Conservation (phyloP, 768 basidiomycete genomes). For the Mycena metata region DNA sequence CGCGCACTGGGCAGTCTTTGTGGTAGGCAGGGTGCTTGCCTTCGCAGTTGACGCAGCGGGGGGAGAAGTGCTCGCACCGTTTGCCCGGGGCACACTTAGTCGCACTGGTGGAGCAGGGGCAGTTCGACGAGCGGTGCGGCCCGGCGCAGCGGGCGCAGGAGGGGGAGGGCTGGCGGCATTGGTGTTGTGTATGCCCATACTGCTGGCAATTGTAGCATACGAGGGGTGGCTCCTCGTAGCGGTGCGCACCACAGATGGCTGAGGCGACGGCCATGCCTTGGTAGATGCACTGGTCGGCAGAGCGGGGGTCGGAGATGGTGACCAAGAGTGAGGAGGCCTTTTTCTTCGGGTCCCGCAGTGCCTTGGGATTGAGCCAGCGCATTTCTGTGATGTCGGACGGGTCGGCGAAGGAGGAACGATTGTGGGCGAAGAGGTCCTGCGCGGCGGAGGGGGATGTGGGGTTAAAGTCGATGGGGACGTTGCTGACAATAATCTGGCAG, state of each 20-base stretch:
- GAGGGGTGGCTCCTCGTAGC: not conserved
- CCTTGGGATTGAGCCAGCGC: slow-evolving; percentile 26
- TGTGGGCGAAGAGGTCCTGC: not conserved
- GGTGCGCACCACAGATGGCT: not conserved
- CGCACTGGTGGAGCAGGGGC: slow-evolving; percentile 2
- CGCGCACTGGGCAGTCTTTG: not conserved
- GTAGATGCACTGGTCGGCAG: slow-evolving; percentile 14
- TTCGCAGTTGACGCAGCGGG: not conserved
- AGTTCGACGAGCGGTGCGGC: not conserved
- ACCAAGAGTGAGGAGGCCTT: slow-evolving; percentile 19
- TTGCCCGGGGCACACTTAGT: not conserved
- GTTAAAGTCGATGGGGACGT: not conserved
- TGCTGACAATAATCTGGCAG: slow-evolving; percentile 4
- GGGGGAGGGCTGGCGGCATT: not conserved
- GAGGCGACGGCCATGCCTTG: slow-evolving; percentile 6
- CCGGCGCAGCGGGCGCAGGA: slow-evolving; percentile 2
- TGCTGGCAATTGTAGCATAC: slow-evolving; percentile 4
- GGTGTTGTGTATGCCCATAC: slow-evolving; percentile 1
- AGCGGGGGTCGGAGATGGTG: slow-evolving; percentile 15
- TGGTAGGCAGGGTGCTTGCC: not conserved
- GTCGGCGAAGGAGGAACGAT: slow-evolving; percentile 14
- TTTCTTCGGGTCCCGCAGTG: slow-evolving; percentile 14
- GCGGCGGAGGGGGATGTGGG: slow-evolving; percentile 2
- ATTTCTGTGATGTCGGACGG: too few species aligned
- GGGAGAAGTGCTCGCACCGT: slow-evolving; percentile 7